Evolutionary conservation across 1,284 basidiomycete species (phyloP).

Genomic region (Cerrena zonata): DNA sequence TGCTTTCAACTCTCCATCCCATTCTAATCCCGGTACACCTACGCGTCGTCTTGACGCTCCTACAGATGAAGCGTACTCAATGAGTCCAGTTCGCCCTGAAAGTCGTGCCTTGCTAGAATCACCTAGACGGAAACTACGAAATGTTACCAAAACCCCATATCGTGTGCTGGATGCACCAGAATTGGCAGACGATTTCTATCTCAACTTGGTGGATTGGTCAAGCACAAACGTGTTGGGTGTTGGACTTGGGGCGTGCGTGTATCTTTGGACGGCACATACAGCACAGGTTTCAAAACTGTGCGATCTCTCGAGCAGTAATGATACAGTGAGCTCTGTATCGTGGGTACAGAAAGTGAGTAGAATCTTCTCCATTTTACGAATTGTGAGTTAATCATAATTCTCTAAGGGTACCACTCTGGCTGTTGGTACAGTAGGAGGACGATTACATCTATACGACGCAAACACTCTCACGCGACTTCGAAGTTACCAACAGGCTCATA

Average conservation of each 20-base stretch:
- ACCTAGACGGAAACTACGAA: conserved; percentile 75
- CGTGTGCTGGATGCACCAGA: conserved; percentile 97
- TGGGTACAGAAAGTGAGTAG: conserved; percentile 84
- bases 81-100: conserved; percentile 83
- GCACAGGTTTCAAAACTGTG: conserved; percentile 89
- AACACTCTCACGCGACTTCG: conserved; percentile 71
- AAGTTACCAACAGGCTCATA: conserved; percentile 84
- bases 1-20: conserved; percentile 58
- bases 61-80: conserved; percentile 82
- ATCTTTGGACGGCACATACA: conserved; percentile 94
- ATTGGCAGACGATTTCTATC: conserved; percentile 95
- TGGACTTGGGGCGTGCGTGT: conserved; percentile 87
- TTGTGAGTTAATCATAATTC: too few relatives aligned
- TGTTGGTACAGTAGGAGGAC: conserved; percentile 83
- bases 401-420: conserved; percentile 79
- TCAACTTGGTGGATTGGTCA: conserved; percentile 97
- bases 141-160: conserved; percentile 92
- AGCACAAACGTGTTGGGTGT: conserved; percentile 92
- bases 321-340: conserved; percentile 79
- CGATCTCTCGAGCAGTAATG: conserved; percentile 59
- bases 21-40: conserved; percentile 53
- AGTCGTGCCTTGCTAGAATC: conserved; percentile 81
- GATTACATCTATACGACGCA: conserved; percentile 94
- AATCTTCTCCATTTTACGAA: too few relatives aligned
- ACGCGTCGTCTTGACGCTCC: conserved; percentile 65